Evolutionary conservation across 495 filamentous ascomycete genomes (phyloP).

Genomic region (Bacidia gigantensis): DNA sequence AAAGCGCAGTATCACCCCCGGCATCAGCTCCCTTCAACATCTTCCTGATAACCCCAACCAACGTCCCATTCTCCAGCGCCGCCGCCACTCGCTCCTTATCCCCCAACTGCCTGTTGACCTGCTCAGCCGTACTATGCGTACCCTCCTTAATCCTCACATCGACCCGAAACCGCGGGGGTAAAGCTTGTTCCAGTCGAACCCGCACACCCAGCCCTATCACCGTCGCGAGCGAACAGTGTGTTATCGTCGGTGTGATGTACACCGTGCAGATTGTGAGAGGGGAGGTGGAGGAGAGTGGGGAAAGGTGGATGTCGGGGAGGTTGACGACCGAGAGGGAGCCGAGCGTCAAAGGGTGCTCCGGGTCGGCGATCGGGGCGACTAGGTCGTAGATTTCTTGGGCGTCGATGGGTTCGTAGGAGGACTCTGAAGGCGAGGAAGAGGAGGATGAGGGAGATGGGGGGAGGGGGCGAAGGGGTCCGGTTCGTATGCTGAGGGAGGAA

Average conservation of each 20-base stretch:
- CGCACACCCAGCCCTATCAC: slow-evolving; percentile 92
- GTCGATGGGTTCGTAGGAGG: slow-evolving; percentile 69
- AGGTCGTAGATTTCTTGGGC: slow-evolving; percentile 96
- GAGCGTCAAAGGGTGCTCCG: slow-evolving; percentile 87
- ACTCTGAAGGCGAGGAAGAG: slow-evolving; percentile 32
- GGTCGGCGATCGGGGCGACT: slow-evolving; percentile 85
- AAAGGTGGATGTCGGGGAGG: slow-evolving; percentile 76
- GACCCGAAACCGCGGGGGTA: slow-evolving; percentile 84
- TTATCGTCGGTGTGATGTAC: slow-evolving; percentile 90
- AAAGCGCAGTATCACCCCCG: background rate
- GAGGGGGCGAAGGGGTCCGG: slow-evolving; percentile 39
- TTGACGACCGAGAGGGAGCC: slow-evolving; percentile 88
- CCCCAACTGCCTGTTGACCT: slow-evolving; percentile 88
- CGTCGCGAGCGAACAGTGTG: slow-evolving; percentile 89
- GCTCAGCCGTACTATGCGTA: slow-evolving; percentile 84
- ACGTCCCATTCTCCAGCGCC: slow-evolving; percentile 81
- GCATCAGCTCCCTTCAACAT: slow-evolving; percentile 53
- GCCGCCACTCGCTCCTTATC: slow-evolving; percentile 96
- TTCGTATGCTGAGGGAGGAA: slow-evolving; percentile 33
- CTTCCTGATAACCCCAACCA: slow-evolving; percentile 76
- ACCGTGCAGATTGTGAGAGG: slow-evolving; percentile 37
- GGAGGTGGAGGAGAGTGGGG: slow-evolving; percentile 31
- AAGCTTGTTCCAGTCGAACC: slow-evolving; percentile 74
- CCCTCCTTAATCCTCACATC: slow-evolving; percentile 92
- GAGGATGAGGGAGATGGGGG: slow-evolving; percentile 23